These are phyloP conservation scores for Talaromyces sp. DNA, from an alignment of 2,329 filamentous ascomycete genomes.

Conservation along the genomic window DNA sequence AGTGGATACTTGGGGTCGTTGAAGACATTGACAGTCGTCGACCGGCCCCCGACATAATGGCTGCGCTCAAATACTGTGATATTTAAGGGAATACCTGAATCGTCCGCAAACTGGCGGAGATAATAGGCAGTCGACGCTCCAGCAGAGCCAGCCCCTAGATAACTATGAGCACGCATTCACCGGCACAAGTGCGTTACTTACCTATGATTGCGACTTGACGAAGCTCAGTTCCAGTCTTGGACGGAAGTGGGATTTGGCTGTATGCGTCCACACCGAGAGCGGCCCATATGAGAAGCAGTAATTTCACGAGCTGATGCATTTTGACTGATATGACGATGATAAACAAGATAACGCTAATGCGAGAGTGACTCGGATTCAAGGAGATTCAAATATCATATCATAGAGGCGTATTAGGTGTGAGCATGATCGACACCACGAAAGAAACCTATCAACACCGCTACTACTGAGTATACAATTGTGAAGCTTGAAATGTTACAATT, in stretches of 20 bases:
- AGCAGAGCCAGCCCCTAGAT: conserved; percentile 76
- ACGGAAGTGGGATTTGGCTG: conserved; percentile 21
- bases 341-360: neutral
- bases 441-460: neutral
- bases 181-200: conserved; percentile 11
- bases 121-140: conserved; percentile 85
- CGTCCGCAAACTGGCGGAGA: conserved; percentile 64
- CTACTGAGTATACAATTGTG: neutral
- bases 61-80: conserved; percentile 85
- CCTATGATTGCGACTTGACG: conserved; percentile 34
- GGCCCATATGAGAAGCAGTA: neutral
- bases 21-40: conserved; percentile 76
- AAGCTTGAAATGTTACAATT: neutral
- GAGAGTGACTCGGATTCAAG: neutral
- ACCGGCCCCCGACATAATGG: conserved; percentile 73
- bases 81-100: conserved; percentile 59
- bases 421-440: neutral
- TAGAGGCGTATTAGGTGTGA: neutral
- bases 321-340: neutral
- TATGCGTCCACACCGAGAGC: conserved; percentile 17
- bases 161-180: neutral
- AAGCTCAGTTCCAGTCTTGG: conserved; percentile 13
- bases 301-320: neutral
- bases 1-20: conserved; percentile 62
- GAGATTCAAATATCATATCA: neutral